Percentiles rank a stretch among this genome's conserved stretches.
These are phyloP conservation scores for Globisporangium polare DNA, from an alignment of 352 stramenopile species.

Conservation along the genomic window DNA sequence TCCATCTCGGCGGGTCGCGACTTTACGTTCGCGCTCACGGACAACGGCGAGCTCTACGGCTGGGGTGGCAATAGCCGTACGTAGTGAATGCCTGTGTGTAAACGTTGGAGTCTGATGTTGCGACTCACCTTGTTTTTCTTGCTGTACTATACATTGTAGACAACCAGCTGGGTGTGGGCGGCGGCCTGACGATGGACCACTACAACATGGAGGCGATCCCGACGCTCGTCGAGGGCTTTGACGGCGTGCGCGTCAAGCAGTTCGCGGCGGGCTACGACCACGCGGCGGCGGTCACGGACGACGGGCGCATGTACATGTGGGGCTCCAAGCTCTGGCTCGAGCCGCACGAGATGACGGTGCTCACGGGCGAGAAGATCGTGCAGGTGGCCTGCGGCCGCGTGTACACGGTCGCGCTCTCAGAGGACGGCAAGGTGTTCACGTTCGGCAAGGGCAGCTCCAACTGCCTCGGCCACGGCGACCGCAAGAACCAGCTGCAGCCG, in stretches of 20 bases:
- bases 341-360: constrained; percentile 85
- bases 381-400: constrained; percentile 79
- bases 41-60: constrained; percentile 82
- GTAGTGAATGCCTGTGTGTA: no score
- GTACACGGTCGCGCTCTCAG: constrained; percentile 81
- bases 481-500: constrained; percentile 87
- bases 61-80: constrained; percentile 92
- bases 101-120: no score
- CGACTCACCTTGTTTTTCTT: no score
- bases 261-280: constrained; percentile 94
- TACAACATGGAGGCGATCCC: constrained; percentile 94
- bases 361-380: constrained; percentile 67
- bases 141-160: no score
- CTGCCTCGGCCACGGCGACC: constrained; percentile 86
- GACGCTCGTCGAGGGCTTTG: constrained; percentile 78
- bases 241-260: constrained; percentile 61
- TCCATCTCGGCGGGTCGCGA: constrained; percentile 80
- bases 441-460: constrained; percentile 88
- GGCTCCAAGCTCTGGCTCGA: constrained; percentile 91
- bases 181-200: constrained; percentile 88
- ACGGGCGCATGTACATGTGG: constrained; percentile 80
- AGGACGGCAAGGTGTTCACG: constrained; percentile 76
- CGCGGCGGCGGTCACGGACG: constrained; percentile 77
- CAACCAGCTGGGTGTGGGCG: constrained; percentile 87
- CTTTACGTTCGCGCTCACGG: constrained; percentile 87